Base-by-base conservation (phyloP, 805 yeast species). In the Zygoascus ofunaensis region DNA sequence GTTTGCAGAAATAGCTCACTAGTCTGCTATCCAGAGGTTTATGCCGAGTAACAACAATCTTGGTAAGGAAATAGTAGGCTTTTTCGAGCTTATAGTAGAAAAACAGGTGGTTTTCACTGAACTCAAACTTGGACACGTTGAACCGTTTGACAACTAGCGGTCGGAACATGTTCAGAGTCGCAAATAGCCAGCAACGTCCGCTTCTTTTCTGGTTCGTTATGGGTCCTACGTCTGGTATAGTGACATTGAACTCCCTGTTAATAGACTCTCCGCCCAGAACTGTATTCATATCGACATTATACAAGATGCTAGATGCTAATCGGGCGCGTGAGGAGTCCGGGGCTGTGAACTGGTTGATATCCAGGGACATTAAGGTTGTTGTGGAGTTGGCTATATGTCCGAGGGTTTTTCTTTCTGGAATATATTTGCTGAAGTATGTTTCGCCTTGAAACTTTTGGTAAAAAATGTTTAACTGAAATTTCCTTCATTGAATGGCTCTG, bases 171-270 rank as follows among this genome's bases (percentile, higher is more conserved):
- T 87, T 86, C 42, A 84, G 76, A 1, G 90, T 73, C 7, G 95
- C 95, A 62, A 86, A 86, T 49, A 87, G 72, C 95, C 95, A 86
- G 64, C 95, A 86, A 55, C 94, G 68, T 24, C 95, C 95, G 15
- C 86, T 76, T 10, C 76, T 62, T 55, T 75, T 74, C 67, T 87
- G 95, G 64, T 81, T 79, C 43, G 82, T 79, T 14, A 82, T 72
- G 20, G 89, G 87, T 1, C 74, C 55, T 3, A 80, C 82, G 53
- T 75, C 78, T 3, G 65, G 63, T 36, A 65, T 65, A 32, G 74
- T 67, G 43, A 59, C 62, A 46, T 62, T 37, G 41, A 37, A 37
- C 3, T 20, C 19, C 3, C 14, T 17, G 18, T 5, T 15, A 15
- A 39, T 17, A 7, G 8, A 3, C 14, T 3, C 5, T 24, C 24